phyloP scores from a whole-genome alignment of 2,329 filamentous ascomycete genomes.

The Colletotrichum coccodes region DNA sequence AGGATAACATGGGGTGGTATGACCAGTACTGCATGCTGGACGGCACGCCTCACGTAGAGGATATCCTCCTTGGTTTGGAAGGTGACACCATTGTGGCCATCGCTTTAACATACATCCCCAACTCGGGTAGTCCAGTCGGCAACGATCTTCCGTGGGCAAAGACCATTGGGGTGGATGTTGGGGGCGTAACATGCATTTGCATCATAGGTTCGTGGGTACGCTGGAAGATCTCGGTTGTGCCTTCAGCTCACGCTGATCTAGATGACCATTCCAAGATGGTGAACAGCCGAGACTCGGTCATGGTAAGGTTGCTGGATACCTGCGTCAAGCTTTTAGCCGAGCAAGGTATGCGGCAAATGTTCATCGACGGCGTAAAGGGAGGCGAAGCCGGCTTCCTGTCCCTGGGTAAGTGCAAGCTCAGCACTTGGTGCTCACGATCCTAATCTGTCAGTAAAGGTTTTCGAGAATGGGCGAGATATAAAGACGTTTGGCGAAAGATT shows the following conservation, averaged over 20 bases:
- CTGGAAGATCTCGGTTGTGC: background rate
- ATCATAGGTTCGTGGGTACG: conserved; percentile 58
- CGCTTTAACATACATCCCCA: conserved; percentile 64
- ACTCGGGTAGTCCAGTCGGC: conserved; percentile 55
- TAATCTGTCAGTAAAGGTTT: conserved; percentile 55
- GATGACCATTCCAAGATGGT: conserved; percentile 55
- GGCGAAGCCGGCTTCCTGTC: conserved; percentile 61
- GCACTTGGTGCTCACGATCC: background rate
- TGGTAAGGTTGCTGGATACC: conserved; percentile 63
- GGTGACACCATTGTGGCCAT: conserved; percentile 59
- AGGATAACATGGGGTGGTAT: conserved; percentile 65
- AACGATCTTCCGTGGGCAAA: conserved; percentile 66
- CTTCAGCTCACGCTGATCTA: conserved; percentile 36
- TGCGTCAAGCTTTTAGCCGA: conserved; percentile 59
- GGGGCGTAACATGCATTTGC: conserved; percentile 70
- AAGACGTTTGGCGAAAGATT: conserved; percentile 57
- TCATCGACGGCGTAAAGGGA: conserved; percentile 64
- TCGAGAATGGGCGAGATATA: conserved; percentile 67
- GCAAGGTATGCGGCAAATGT: conserved; percentile 63
- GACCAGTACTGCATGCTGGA: conserved; percentile 66
- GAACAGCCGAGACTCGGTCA: conserved; percentile 58
- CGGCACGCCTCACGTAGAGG: conserved; percentile 57
- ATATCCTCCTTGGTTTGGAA: conserved; percentile 65
- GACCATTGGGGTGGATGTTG: conserved; percentile 60
- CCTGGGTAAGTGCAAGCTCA: conserved; percentile 54